These are phyloP conservation scores for Quercus glauca DNA, from an alignment of 306 rosid species.

Conservation along the genomic window DNA sequence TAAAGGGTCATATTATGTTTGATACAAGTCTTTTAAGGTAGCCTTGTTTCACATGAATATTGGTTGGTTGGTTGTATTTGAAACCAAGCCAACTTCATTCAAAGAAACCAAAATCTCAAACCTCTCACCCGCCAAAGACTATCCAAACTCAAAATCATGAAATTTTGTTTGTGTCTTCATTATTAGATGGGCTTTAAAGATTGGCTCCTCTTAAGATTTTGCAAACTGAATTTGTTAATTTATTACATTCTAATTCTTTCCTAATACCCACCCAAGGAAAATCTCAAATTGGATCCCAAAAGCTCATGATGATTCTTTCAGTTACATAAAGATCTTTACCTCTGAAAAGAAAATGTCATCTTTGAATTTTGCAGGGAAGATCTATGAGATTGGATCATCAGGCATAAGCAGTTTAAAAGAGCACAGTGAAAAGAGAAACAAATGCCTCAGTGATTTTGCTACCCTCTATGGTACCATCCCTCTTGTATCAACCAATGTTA, in stretches of 20 bases:
- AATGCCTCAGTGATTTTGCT: slow-evolving; percentile 48
- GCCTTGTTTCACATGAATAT: not conserved
- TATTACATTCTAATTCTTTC: not conserved
- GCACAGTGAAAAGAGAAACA: slow-evolving; percentile 34
- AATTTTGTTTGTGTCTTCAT: not conserved
- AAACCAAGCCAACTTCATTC: not conserved
- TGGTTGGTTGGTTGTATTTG: not conserved
- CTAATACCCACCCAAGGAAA: too few species aligned
- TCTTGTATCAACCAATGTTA: slow-evolving; percentile 40
- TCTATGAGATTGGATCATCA: slow-evolving; percentile 46
- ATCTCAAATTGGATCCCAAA: too few species aligned
- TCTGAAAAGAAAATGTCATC: not conserved
- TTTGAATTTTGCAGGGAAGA: slow-evolving; percentile 44
- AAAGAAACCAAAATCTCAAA: not conserved
- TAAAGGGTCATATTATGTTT: not conserved
- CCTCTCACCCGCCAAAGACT: not conserved
- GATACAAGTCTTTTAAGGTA: not conserved
- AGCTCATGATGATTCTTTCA: not conserved
- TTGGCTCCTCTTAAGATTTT: not conserved
- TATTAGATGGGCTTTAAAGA: not conserved
- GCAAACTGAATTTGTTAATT: not conserved
- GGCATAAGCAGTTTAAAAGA: slow-evolving; percentile 41
- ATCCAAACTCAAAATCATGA: not conserved
- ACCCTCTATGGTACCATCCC: slow-evolving; percentile 38
- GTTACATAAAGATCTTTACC: not conserved